A percentile compares a stretch with the other conserved stretches of the same genome.
Evolutionary conservation across 805 yeast genomes (phyloP).

Genomic region (Debaryomyces tyrocola): DNA sequence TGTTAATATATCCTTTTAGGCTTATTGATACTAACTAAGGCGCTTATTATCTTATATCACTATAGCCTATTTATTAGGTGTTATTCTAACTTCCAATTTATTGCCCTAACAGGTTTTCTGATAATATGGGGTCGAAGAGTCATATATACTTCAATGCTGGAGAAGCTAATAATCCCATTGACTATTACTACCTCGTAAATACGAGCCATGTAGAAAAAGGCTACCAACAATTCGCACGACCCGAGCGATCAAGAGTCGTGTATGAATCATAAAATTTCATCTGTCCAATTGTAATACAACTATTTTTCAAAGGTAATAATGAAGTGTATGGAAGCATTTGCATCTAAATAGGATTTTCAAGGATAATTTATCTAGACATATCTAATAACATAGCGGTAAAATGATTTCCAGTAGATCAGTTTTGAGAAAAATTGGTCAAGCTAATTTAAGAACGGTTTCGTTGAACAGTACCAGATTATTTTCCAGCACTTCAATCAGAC

Average conservation of each 20-base stretch:
- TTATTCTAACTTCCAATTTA: no score
- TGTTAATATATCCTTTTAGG: no score
- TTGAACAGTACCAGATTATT: slow-evolving; percentile 1
- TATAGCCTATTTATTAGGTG: no score
- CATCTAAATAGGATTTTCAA: background rate
- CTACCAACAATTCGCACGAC: no score
- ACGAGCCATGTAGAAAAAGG: no score
- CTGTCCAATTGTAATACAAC: slow-evolving; percentile 13
- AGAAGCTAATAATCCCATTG: no score
- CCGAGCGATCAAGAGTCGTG: background rate
- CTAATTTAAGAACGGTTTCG: slow-evolving; percentile 1
- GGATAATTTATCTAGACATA: background rate
- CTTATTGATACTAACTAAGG: no score
- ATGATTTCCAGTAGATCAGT: slow-evolving; percentile 5
- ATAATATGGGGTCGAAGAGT: no score
- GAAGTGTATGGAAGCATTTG: background rate
- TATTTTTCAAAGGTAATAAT: slow-evolving; percentile 5
- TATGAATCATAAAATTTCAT: background rate
- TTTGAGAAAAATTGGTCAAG: slow-evolving; percentile 3
- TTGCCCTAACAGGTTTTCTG: no score
- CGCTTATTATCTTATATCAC: no score
- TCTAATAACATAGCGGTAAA: background rate
- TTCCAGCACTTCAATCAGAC: background rate
- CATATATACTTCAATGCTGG: no score
- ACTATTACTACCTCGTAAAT: no score